A percentile compares a stretch with the other conserved stretches of the same genome.
These are phyloP conservation scores for Dactylellina sp. DNA, from an alignment of 2,329 filamentous ascomycete genomes.

Conservation along the genomic window DNA sequence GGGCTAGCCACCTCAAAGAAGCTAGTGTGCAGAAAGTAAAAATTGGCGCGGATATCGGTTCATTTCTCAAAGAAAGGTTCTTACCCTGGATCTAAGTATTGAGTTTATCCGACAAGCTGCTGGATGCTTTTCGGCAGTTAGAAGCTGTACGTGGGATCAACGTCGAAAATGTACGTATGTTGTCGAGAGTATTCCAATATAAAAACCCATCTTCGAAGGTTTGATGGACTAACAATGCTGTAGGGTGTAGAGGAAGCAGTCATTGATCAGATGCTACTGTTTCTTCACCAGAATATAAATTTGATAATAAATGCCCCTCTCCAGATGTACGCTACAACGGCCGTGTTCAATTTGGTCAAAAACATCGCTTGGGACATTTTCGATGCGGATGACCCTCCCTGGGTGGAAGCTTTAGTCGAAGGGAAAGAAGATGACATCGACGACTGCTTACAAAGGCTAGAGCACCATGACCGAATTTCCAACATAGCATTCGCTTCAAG, in stretches of 20 bases:
- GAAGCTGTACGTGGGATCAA: background rate
- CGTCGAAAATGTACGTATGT: background rate
- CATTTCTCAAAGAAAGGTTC: background rate
- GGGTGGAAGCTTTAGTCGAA: background rate
- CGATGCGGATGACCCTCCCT: background rate
- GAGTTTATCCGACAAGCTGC: conserved; percentile 5
- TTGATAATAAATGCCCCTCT: background rate
- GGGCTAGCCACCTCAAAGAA: conserved; percentile 15
- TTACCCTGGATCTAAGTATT: conserved; percentile 1
- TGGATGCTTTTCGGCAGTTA: conserved; percentile 7
- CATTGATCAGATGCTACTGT: background rate
- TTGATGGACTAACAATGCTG: background rate
- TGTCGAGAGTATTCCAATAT: too few relatives aligned
- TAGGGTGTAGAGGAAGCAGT: background rate
- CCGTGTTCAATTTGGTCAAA: background rate
- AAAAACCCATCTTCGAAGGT: too few relatives aligned
- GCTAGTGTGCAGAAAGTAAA: background rate
- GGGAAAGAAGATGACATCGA: background rate
- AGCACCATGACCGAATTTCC: background rate
- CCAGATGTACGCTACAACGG: background rate
- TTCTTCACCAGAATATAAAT: background rate
- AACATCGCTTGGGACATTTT: background rate
- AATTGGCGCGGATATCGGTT: background rate
- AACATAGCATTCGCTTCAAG: background rate
- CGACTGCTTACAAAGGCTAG: background rate